Evolutionary conservation across 805 yeast species (phyloP).

Genomic region (Ogataea polymorpha): DNA sequence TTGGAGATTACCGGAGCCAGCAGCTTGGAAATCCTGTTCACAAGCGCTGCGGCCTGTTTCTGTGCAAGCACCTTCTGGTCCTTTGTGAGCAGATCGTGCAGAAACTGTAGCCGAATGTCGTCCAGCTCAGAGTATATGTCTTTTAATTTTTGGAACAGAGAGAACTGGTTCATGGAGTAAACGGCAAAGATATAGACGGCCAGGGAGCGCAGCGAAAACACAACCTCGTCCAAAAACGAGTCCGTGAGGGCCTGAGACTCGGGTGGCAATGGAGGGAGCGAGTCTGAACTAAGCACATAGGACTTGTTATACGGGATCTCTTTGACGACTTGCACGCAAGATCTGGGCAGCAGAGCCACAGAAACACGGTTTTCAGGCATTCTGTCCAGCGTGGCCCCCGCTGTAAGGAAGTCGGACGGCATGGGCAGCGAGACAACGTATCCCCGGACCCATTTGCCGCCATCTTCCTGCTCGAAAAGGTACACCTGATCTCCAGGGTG

Average conservation of each 20-base stretch:
- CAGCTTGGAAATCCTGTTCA: constrained; percentile 60
- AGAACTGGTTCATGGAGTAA: constrained; percentile 68
- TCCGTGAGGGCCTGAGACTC: constrained; percentile 41
- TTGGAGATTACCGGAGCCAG: constrained; percentile 37
- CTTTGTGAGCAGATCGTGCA: constrained; percentile 49
- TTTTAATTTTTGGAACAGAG: constrained; percentile 55
- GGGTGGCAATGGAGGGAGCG: constrained; percentile 53
- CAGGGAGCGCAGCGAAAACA: constrained; percentile 53
- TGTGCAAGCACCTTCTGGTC: constrained; percentile 48
- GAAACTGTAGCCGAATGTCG: constrained; percentile 52
- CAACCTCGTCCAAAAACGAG: constrained; percentile 52
- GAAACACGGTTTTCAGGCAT: constrained; percentile 54
- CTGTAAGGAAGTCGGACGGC: constrained; percentile 64
- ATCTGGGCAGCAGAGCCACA: constrained; percentile 61
- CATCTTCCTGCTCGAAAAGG: constrained; percentile 57
- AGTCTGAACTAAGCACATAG: constrained; percentile 15
- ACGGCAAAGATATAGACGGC: constrained; percentile 65
- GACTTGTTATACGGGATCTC: constrained; percentile 26
- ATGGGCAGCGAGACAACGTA: constrained; percentile 66
- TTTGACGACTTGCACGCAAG: constrained; percentile 46
- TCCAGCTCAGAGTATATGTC: constrained; percentile 55
- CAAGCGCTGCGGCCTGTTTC: constrained; percentile 48
- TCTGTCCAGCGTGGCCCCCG: constrained; percentile 57
- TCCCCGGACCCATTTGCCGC: constrained; percentile 74
- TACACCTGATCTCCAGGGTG: constrained; percentile 78